Conservation (phyloP, 2,329 filamentous ascomycete species). For the Myotisia sp. region DNA sequence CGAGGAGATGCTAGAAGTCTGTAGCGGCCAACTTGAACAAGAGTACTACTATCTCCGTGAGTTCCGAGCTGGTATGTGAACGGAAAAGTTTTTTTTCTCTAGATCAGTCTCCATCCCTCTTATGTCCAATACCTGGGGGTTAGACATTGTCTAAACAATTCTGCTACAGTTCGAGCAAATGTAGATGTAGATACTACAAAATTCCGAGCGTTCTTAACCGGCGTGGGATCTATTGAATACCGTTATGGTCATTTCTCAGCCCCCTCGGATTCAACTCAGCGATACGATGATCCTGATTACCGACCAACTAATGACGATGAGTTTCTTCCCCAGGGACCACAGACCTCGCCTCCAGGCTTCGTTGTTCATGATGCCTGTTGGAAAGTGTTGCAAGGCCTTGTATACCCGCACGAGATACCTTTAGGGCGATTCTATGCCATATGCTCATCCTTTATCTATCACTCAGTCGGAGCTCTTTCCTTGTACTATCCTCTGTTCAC, state of each 20-base stretch:
- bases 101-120: too few species aligned
- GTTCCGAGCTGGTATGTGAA: slow-evolving; percentile 11
- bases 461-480: slow-evolving; percentile 8
- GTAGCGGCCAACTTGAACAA: too few species aligned
- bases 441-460: slow-evolving; percentile 12
- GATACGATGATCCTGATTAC: slow-evolving; percentile 9
- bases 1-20: too few species aligned
- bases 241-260: slow-evolving; percentile 5
- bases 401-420: slow-evolving; percentile 10
- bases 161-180: slow-evolving; percentile 10
- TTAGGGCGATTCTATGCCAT: slow-evolving; percentile 14
- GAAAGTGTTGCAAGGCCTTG: slow-evolving; percentile 10
- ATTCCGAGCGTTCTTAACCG: slow-evolving; percentile 13
- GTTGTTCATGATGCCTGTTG: slow-evolving; percentile 15
- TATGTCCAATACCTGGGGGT: too few species aligned
- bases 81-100: background rate
- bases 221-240: slow-evolving; percentile 8
- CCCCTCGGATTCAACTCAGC: slow-evolving; percentile 7
- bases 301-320: slow-evolving; percentile 7
- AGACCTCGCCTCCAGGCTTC: slow-evolving; percentile 10
- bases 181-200: too few species aligned
- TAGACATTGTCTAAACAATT: background rate
- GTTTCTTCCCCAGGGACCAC: slow-evolving; percentile 7
- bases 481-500: slow-evolving; percentile 14
- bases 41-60: too few species aligned